Conservation (phyloP, 768 basidiomycete species). For the Hypholoma fasciculare region DNA sequence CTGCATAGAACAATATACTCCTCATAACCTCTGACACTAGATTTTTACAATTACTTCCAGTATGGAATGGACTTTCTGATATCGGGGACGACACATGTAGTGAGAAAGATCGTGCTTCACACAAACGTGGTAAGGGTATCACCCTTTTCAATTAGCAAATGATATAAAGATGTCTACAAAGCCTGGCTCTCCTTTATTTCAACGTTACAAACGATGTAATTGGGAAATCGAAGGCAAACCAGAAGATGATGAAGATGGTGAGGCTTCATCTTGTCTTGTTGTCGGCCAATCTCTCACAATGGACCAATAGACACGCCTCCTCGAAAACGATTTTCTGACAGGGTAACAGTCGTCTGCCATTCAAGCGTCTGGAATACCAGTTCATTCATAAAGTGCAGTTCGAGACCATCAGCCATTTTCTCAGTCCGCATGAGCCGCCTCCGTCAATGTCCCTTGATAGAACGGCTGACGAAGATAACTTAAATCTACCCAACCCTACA, state of each 20-base stretch:
- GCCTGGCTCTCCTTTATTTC: constrained; percentile 89
- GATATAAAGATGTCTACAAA: constrained; percentile 27
- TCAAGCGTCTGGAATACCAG: neutral
- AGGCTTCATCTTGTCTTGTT: constrained; percentile 2
- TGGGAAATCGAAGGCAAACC: constrained; percentile 84
- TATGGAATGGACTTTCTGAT: constrained; percentile 88
- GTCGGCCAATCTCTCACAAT: neutral
- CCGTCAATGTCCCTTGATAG: constrained; percentile 82
- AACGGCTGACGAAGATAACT: constrained; percentile 71
- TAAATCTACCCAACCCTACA: constrained; percentile 66
- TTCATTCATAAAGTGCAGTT: constrained; percentile 41
- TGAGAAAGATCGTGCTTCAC: constrained; percentile 85
- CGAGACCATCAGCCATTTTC: constrained; percentile 76
- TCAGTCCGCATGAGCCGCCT: constrained; percentile 70
- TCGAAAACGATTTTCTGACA: constrained; percentile 68
- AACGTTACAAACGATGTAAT: constrained; percentile 87
- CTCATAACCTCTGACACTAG: constrained; percentile 32
- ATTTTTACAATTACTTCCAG: constrained; percentile 94
- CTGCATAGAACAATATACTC: neutral
- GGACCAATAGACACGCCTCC: constrained; percentile 64
- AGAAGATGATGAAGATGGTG: constrained; percentile 85
- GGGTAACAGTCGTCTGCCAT: constrained; percentile 38
- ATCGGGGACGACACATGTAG: constrained; percentile 65
- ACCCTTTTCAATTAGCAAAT: neutral
- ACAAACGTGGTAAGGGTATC: constrained; percentile 72